phyloP scores from a whole-genome alignment of 2,329 filamentous ascomycete genomes.

The Botryotinia globosa region DNA sequence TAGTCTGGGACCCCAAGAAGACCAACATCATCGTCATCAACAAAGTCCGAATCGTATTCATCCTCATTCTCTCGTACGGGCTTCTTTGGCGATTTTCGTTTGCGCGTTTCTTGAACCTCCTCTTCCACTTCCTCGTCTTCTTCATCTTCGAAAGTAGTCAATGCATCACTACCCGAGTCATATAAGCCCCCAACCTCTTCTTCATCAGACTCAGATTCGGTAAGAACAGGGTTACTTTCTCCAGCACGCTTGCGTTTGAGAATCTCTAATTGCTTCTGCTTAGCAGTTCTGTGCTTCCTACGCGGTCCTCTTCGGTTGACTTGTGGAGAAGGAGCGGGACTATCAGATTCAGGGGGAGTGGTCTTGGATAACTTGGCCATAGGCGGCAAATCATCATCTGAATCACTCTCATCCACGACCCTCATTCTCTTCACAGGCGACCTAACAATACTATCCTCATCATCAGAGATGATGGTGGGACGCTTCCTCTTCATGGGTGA shows the following conservation, averaged over 20 bases:
- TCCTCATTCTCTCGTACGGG: conserved; percentile 22
- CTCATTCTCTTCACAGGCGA: conserved; percentile 17
- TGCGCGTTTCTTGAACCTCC: conserved; percentile 16
- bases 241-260: conserved; percentile 42
- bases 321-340: not conserved
- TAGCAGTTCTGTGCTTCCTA: conserved; percentile 39
- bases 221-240: conserved; percentile 41
- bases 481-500: conserved; percentile 27
- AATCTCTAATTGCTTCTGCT: conserved; percentile 44
- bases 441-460: conserved; percentile 4
- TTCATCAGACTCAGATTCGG: conserved; percentile 39
- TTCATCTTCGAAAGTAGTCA: conserved; percentile 52
- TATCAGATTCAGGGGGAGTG: conserved; percentile 27
- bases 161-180: conserved; percentile 36
- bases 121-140: conserved; percentile 26
- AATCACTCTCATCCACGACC: not conserved
- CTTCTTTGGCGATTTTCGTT: conserved; percentile 13
- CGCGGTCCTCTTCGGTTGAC: conserved; percentile 19
- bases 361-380: conserved; percentile 16
- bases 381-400: conserved; percentile 15
- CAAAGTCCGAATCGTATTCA: conserved; percentile 47
- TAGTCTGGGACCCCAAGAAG: conserved; percentile 55
- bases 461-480: conserved; percentile 3
- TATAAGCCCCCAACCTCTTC: conserved; percentile 23
- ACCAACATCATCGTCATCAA: conserved; percentile 58